Evolutionary conservation across 352 stramenopile genomes (phyloP), one percentile per base, ranked within the genome.

Genomic region (Pythium brachiatum): DNA sequence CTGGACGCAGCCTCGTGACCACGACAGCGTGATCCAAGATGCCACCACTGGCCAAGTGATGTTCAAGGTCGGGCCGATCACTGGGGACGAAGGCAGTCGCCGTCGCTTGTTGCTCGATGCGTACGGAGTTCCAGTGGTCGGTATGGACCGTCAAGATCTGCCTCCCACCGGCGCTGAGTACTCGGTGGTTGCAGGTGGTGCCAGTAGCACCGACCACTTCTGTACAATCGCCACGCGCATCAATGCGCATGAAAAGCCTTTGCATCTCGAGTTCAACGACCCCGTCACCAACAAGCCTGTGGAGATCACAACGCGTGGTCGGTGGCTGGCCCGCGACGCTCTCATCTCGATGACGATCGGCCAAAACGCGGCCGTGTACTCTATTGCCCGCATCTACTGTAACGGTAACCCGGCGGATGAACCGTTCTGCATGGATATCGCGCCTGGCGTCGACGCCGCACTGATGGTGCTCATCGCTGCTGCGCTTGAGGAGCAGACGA

Each of bases 401-500:
- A 34, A 59, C 13, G 20, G 12, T 1, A 47, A 32, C 39, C 23
- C 44, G 16, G 18, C 23, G 6, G 57, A 58, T 8, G 53, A 38
- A 12, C 26, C 7, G 15, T 71, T 46, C 51, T 20, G 27, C 13
- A 57, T 68, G 26, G 59, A 72, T 25, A 51, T 72, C 15, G 65
- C 65, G 20, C 44, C 58, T 0, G 60, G 60, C 20, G 60, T 68
- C 2, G 65, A 72, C 34, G 4, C 56, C 32, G 29, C 55, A 23
- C 41, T 69, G 4, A 46, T 65, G 5, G 48, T 69, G 55, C 21
- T 70, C n/a, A 20, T 66, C 7, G 38, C 39, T 11, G 56, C 32
- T n/a, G 57, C 63, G 20, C 44, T 70, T 39, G 63, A 66, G 13
- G 63, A 70, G 53, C 52, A 66, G 43, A 58, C 4, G 12, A 62